Base-by-base conservation (phyloP, 192 early-diverging fungal species). In the Coemansia sp. region DNA sequence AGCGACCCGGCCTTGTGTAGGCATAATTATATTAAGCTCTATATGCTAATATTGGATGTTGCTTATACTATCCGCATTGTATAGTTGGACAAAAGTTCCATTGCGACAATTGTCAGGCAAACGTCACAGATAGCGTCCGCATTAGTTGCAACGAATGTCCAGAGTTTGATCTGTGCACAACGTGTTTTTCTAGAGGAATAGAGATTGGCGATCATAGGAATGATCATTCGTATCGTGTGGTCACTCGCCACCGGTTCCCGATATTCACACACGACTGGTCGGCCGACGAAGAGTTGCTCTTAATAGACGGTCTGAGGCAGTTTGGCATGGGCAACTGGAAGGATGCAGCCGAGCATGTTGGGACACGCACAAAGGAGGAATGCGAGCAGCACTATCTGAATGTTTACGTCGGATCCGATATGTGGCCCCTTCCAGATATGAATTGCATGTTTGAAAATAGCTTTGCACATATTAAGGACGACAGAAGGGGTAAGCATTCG, bases 251-350 rank as follows among this genome's bases (percentile, higher is more conserved):
- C 63, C 71, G 70, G 20, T 98, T 95, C 72, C 92, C 95, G 6
- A 90, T 99, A 42, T 96, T 94, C 69, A 89, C 91, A 17, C 81
- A 84, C 18, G 88, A 94, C 60, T 99, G 97, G 97, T 90, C 89
- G 48, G 97, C 95, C 5, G 93, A 98, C 56, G 97, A 99, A 66
- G 97, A 99, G 82, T 82, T 98, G 51, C 67, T 94, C 61, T 83
- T 99, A 64, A 92, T 98, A 45, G 94, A 97, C 61, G 93, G 90
- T 6, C 84, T 94, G 50, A 91, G 94, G 75, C 86, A 91, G 71
- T 94, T 89, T 77, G 97, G 97, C 22, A 87, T 98, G 61, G 97
- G 97, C 34, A 98, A 98, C 82, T 99, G 96, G 95, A 91, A 92
- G 69, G 93, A 94, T 52, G 91, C 96, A 33, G 90, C 94, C 0